Base-by-base conservation (phyloP, 129 eudicot species). In the Pulicaria dysenterica region DNA sequence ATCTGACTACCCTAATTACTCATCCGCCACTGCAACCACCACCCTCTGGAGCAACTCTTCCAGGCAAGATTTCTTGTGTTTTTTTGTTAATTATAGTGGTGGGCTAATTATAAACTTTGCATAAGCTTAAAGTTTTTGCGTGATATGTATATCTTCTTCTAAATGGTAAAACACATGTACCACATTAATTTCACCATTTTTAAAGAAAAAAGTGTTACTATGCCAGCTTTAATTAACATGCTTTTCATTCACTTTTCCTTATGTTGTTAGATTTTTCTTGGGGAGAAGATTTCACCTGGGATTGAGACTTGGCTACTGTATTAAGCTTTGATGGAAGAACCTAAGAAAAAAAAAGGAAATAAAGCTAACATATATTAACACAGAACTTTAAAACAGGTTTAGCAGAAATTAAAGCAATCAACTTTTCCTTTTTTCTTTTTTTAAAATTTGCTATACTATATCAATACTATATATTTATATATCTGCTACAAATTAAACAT, bases 1-100 rank as follows among this genome's bases (percentile, higher is more conserved):
- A 54, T 67, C 81, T 14, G 88, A 86, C 62, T 80, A 71, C 76
- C 85, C 95, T 80, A 70, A 60, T 70, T 61, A 60, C 64, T 80
- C 86, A 3, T 19, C 83, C 9, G 47, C 78, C 45, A 48, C 84
- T 0, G 72, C 81, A 24, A 38, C 84, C 12, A 17, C 75, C 73
- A 58, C 89, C 31, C 84, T 87, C 4, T 90, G 97, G 97, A 90
- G 88, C 65, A 87, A 90, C 70, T 83, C 95, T 46, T 87, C 95
- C 0, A 90, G 97, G 97, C 85, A 85, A 14, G 15, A 46, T 3
- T 46, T 16, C 34, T 7, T 59, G 58, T 59, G 39, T 54, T 13
- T 60, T 46, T 61, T 16, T 69, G 74, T 67, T 43, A 64, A 44
- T 24, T 24, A 24, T 70, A 61, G 19, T 44, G 15, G 67, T 57